Percentiles rank a stretch among this genome's conserved stretches.
Evolutionary conservation across 768 basidiomycete species (phyloP).

Genomic region (Termitomyces sp.): DNA sequence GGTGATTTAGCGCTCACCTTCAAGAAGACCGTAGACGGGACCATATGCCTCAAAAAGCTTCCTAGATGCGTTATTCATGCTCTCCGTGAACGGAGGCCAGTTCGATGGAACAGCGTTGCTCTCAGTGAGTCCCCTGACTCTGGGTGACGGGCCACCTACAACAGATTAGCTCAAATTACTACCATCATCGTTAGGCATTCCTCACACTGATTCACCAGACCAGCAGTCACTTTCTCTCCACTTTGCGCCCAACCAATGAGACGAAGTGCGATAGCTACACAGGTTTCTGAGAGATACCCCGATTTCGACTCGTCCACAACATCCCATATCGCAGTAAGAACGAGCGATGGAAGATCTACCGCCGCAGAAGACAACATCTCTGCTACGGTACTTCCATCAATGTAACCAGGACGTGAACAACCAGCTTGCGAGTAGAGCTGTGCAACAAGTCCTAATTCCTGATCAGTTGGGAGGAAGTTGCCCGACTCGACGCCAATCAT

Average conservation of each 20-base stretch:
- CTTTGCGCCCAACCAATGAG: slow-evolving; percentile 64
- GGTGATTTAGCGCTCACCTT: slow-evolving; percentile 29
- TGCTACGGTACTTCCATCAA: slow-evolving; percentile 41
- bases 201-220: slow-evolving; percentile 42
- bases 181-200: neutral
- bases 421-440: slow-evolving; percentile 23
- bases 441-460: slow-evolving; percentile 23
- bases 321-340: slow-evolving; percentile 59
- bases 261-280: slow-evolving; percentile 53
- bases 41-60: slow-evolving; percentile 45
- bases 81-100: slow-evolving; percentile 41
- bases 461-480: slow-evolving; percentile 17
- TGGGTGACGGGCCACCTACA: slow-evolving; percentile 48
- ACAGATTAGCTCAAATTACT: slow-evolving; percentile 7
- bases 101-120: neutral
- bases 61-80: slow-evolving; percentile 51
- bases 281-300: slow-evolving; percentile 48
- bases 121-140: slow-evolving; percentile 23
- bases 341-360: slow-evolving; percentile 39
- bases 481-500: neutral
- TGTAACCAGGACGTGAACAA: slow-evolving; percentile 15
- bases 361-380: slow-evolving; percentile 48
- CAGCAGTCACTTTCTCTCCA: slow-evolving; percentile 34
- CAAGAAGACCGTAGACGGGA: slow-evolving; percentile 47
- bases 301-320: slow-evolving; percentile 55